Evolutionary conservation across 371 early-diverging fungal species (phyloP), one percentile per base, ranked within the genome.

Genomic region (Lichtheimia corymbifera): DNA sequence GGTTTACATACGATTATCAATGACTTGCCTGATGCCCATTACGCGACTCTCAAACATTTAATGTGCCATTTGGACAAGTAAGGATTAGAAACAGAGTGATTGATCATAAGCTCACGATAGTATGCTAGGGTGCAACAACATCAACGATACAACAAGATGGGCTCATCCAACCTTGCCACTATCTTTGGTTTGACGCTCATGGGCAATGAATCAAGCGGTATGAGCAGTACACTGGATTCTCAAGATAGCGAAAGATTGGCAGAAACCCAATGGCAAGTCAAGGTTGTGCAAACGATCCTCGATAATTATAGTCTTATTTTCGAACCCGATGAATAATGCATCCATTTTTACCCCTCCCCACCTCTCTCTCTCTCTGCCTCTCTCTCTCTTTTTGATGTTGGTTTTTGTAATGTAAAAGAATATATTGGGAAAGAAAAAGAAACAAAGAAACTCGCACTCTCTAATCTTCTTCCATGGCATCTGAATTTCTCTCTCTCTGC

Each of bases 161-260:
- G 83, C 9, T 75, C 84, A 5, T 77, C 83, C 35, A 96, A 96
- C 62, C 69, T 97, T 50, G 83, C 94, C 9, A 94, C 97, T 40
- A 89, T 93, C 15, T 93, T 93, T 77, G 97, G 96, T 3, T 91
- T 97, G 22, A 95, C 96, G 5, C 68, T 97, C 17, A 80, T 95
- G 71, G 89, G 83, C 50, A 74, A 82, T 14, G 76, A 76, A 24
- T 51, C 61, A 28, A 68, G 66, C 43, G 52, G 55, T 25, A 49
- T 62, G 1, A 71, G 62, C 14, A 54, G 53, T 25, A 68, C 66
- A 22, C 45, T 55, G n/a, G 58, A 61, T 18, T 63, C 56, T 13
- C 69, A 71, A 51, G 78, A 77, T 18, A 64, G 61, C 51, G 73
- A 75, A 54, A 64, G 77, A 24, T 66, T 82, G 5, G 80, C 77